Evolutionary conservation across 345 rosid genomes (phyloP), one percentile per base, ranked within the genome.

Genomic region (Murraya koenigii): DNA sequence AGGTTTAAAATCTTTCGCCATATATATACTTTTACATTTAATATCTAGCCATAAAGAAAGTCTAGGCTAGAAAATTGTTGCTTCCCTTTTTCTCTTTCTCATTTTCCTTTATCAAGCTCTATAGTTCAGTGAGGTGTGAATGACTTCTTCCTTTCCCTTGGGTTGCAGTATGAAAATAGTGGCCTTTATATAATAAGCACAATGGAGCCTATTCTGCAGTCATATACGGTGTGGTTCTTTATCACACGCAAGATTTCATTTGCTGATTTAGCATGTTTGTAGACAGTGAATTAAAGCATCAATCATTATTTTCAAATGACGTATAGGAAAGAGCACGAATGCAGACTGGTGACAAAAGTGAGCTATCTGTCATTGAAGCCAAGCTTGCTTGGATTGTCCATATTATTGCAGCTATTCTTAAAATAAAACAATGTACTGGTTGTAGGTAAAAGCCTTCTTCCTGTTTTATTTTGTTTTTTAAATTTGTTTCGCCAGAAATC

Each of bases 311-410:
- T 71, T 68, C 39, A 11, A 74, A 78, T 89, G 44, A 65, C 79
- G 49, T 64, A 79, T 81, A 97, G 99, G 98, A 94, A 86, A 89
- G 91, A 84, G 94, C 93, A 77, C 89, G 77, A 69, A 64, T 85
- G 32, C 91, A 90, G 85, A 77, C 84, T n/a, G 72, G 84, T 78
- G 92, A 93, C 86, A 88, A 82, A 54, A 89, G 73, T 74, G 98
- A 97, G 38, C 93, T 94, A 72, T 84, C 91, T 55, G 85, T 91
- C 76, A 86, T 93, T 79, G 99, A 97, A 84, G 98, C 95, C 75
- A 97, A 97, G 86, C 92, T 97, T 84, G 85, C 98, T 77, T 97
- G 99, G 99, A 66, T 94, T 77, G 97, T 97, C 80, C 99, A 97
- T 85, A 91, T 96, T 72, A 87, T 94, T 73, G 99, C 98, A 25